Percentiles rank a stretch among this genome's conserved stretches.
phyloP scores from a whole-genome alignment of 148 eudicot species.

The Camellia sinensis region DNA sequence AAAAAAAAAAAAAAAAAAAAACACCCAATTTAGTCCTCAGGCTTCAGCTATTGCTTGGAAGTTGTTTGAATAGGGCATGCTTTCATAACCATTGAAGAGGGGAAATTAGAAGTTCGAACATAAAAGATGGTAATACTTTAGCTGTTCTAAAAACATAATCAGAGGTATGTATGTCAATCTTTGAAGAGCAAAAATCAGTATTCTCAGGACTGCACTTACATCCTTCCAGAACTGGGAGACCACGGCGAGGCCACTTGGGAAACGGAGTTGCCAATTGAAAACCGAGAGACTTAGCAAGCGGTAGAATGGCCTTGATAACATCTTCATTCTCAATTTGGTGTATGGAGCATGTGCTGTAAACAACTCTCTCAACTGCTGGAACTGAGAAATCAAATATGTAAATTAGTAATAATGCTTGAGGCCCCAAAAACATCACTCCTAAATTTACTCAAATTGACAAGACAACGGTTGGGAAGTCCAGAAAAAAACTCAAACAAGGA shows the following conservation, averaged over 20 bases:
- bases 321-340: slow-evolving; percentile 96
- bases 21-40: too few relatives aligned
- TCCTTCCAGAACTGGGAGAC: slow-evolving; percentile 79
- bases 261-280: slow-evolving; percentile 74
- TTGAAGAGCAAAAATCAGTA: neutral
- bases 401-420: too few relatives aligned
- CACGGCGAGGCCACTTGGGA: slow-evolving; percentile 89
- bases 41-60: too few relatives aligned
- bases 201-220: slow-evolving; percentile 46
- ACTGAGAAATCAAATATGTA: slow-evolving; percentile 32
- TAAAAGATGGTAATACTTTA: too few relatives aligned
- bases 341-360: slow-evolving; percentile 93
- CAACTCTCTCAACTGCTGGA: slow-evolving; percentile 90
- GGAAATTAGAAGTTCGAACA: neutral
- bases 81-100: neutral
- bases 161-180: neutral
- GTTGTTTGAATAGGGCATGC: neutral
- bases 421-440: too few relatives aligned
- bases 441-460: too few relatives aligned
- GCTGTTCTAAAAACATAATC: neutral
- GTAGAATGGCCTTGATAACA: slow-evolving; percentile 68
- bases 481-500: neutral
- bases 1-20: neutral
- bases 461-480: neutral
- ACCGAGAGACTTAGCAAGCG: slow-evolving; percentile 59